Conservation (phyloP, 2,329 filamentous ascomycete species). For the Botryotinia narcissicola region DNA sequence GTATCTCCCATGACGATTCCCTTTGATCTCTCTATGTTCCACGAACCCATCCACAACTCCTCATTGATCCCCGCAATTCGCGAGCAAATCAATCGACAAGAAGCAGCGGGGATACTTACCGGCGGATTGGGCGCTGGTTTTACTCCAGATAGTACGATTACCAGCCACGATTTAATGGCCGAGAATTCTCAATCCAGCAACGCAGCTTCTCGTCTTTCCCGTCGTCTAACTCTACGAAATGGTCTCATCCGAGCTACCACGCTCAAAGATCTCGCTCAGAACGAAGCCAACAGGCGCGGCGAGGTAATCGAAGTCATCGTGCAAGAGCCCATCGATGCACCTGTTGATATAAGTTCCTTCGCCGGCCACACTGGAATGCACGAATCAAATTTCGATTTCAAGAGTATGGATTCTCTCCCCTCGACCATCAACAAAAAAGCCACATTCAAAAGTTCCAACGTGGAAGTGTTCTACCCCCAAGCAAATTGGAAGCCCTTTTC, state of each 20-base stretch:
- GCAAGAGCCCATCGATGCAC: constrained; percentile 29
- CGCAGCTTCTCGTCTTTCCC: constrained; percentile 21
- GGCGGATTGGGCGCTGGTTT: constrained; percentile 58
- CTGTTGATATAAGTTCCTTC: constrained; percentile 35
- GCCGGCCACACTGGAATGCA: constrained; percentile 25
- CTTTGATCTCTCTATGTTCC: constrained; percentile 35
- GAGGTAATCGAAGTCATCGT: constrained; percentile 59
- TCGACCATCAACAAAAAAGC: constrained; percentile 21
- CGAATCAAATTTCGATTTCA: constrained; percentile 24
- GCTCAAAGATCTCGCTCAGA: constrained; percentile 52
- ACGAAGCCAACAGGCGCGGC: constrained; percentile 58
- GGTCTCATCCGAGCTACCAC: constrained; percentile 41
- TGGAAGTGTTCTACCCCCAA: constrained; percentile 58
- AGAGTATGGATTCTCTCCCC: constrained; percentile 28
- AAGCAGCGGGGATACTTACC: constrained; percentile 54
- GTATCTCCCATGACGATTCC: constrained; percentile 22
- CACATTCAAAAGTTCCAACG: constrained; percentile 38
- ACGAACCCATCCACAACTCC: constrained; percentile 28
- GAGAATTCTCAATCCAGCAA: constrained; percentile 24
- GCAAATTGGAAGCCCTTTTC: constrained; percentile 66
- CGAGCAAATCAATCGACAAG: constrained; percentile 38
- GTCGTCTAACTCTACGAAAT: constrained; percentile 30
- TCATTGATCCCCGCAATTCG: constrained; percentile 25
- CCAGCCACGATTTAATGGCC: constrained; percentile 50
- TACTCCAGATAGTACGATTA: constrained; percentile 47